phyloP scores from a whole-genome alignment of 2,329 filamentous ascomycete species.

The Fusarium sp. region DNA sequence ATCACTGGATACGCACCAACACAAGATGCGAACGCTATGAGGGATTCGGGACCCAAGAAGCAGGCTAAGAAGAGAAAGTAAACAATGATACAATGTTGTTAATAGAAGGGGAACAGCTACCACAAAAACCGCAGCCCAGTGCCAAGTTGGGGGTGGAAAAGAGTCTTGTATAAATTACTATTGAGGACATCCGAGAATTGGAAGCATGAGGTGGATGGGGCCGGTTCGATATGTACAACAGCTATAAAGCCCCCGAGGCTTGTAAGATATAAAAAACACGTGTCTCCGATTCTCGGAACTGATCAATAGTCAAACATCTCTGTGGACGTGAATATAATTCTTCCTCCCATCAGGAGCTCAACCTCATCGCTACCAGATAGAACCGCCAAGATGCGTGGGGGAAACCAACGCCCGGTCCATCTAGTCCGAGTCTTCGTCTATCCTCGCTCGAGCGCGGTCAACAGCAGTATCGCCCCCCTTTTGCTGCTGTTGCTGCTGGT shows the following conservation, averaged over 20 bases:
- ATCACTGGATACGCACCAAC: constrained; percentile 59
- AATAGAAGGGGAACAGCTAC: neutral
- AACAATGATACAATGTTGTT: constrained; percentile 20
- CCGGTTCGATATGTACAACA: constrained; percentile 49
- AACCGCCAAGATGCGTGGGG: constrained; percentile 20
- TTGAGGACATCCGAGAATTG: constrained; percentile 17
- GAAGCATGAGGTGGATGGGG: constrained; percentile 32
- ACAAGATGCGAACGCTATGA: constrained; percentile 48
- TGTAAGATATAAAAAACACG: constrained; percentile 49
- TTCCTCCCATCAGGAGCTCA: constrained; percentile 5
- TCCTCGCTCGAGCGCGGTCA: constrained; percentile 66
- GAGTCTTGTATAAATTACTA: constrained; percentile 35
- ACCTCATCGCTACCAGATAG: constrained; percentile 16
- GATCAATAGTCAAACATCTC: constrained; percentile 32
- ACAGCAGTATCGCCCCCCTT: constrained; percentile 66
- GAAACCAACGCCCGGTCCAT: neutral
- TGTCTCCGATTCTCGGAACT: constrained; percentile 40
- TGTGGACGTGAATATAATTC: constrained; percentile 8
- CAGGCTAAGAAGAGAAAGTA: constrained; percentile 60
- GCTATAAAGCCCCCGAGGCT: constrained; percentile 43
- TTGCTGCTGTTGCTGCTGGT: constrained; percentile 60
- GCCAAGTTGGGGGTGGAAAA: constrained; percentile 13
- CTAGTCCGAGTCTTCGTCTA: constrained; percentile 70
- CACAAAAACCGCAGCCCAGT: neutral
- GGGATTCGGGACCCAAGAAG: constrained; percentile 53